Base-by-base conservation (phyloP, 345 rosid genomes). In the Jatropha curcas region DNA sequence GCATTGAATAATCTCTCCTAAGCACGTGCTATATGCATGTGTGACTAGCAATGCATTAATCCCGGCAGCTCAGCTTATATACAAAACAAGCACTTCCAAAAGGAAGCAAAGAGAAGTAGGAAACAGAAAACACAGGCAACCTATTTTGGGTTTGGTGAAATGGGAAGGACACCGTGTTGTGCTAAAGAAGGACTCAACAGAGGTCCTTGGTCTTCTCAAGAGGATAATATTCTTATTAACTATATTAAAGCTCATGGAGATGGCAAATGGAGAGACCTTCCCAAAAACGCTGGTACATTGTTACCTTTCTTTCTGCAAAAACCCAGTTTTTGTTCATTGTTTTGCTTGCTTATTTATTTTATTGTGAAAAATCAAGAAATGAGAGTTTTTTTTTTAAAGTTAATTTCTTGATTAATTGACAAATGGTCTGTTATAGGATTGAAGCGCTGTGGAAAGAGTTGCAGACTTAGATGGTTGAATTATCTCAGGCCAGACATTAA, bases 241-340 rank as follows among this genome's bases (percentile, higher is more conserved):
- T 76, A 81, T 74, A 76, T 84, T 59, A 20, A 78, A 71, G 30
- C 45, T 13, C 77, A 84, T 30, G 86, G 86, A 43, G 81, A 75
- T 57, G 84, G 86, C 4, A 78, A 81, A 60, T 84, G 86, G 86
- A 76, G 75, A 51, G 58, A 62, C 27, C 79, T 84, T 53, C 79
- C 86, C 50, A 71, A 37, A 61, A 79, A 41, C 59, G 82, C 86
- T n/a, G 81, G 86, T 77, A 46, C 9, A 3, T 4, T 7, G 10
- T 0, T 7, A 3, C 17, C 17, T 16, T 3, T 4, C 0, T 45
- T 45, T 48, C 52, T 48, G 14, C 1, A 14, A 3, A 0, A 4
- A 17, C 45, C 11, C n/a, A n/a, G n/a, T n/a, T n/a, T n/a, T n/a
- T n/a, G n/a, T n/a, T n/a, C n/a, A n/a, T n/a, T n/a, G n/a, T n/a